These are phyloP conservation scores for Paramecium octaurelia DNA, from an alignment of 73 alveolate species.

Conservation along the genomic window DNA sequence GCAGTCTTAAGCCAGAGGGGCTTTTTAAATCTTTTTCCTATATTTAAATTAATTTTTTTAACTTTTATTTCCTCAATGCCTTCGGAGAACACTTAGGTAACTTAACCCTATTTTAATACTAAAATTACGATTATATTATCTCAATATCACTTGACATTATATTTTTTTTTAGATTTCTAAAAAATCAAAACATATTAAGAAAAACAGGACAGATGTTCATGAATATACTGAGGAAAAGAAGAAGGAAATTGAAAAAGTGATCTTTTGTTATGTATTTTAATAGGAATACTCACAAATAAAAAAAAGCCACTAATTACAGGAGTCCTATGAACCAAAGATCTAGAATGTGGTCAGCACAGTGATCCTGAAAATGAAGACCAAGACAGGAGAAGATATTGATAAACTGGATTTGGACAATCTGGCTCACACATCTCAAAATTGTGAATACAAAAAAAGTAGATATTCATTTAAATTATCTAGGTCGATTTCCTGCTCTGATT, in stretches of 20 bases:
- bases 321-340: slow-evolving; percentile 71
- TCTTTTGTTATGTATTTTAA: not conserved
- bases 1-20: not conserved
- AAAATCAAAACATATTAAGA: slow-evolving; percentile 15
- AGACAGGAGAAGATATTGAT: not conserved
- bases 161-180: slow-evolving; percentile 2
- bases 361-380: not conserved
- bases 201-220: not conserved
- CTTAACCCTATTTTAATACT: not conserved
- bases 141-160: not conserved
- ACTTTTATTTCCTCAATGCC: slow-evolving; percentile 1
- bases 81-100: not conserved
- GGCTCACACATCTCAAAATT: slow-evolving; percentile 18
- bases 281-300: not conserved
- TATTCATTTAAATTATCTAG: not conserved
- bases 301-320: not conserved
- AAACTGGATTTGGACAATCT: slow-evolving; percentile 10
- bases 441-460: slow-evolving; percentile 49
- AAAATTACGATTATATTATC: not conserved
- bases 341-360: slow-evolving; percentile 43
- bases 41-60: slow-evolving; percentile 32
- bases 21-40: slow-evolving; percentile 20
- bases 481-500: slow-evolving; percentile 61
- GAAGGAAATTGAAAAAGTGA: slow-evolving; percentile 18
- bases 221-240: slow-evolving; percentile 12